Evolutionary conservation across 805 yeast genomes (phyloP).

Genomic region (Suhomyces vadensis): DNA sequence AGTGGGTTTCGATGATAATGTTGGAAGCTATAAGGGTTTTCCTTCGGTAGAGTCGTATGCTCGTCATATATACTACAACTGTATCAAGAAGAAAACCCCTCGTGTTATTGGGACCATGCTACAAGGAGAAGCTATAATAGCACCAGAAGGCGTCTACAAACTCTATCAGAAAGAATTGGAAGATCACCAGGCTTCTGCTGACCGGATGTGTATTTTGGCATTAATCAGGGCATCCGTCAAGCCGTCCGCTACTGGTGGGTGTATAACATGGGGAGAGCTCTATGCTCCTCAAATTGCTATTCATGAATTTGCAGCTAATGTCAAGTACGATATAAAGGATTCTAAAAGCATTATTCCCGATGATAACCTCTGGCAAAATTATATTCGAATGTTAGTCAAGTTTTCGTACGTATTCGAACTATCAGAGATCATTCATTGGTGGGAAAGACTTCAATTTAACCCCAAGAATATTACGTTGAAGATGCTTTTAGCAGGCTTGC

Average conservation of each 20-base stretch:
- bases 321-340: conserved; percentile 12
- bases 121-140: conserved; percentile 33
- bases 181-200: conserved; percentile 20
- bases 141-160: conserved; percentile 29
- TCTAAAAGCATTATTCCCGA: conserved; percentile 40
- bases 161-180: conserved; percentile 30
- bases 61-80: conserved; percentile 25
- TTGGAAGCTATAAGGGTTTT: conserved; percentile 11
- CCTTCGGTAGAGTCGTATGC: conserved; percentile 22
- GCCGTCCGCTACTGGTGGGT: conserved; percentile 14
- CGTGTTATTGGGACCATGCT: conserved; percentile 36
- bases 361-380: conserved; percentile 50
- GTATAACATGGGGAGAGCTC: conserved; percentile 48
- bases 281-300: conserved; percentile 63
- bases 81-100: conserved; percentile 24
- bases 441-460: conserved; percentile 48
- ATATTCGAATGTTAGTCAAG: conserved; percentile 50
- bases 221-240: conserved; percentile 51
- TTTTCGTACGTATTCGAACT: conserved; percentile 51
- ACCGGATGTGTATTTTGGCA: conserved; percentile 37
- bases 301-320: conserved; percentile 53
- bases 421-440: conserved; percentile 51
- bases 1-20: not conserved
- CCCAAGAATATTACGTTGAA: conserved; percentile 46
- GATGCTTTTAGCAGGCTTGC: conserved; percentile 39